phyloP scores from a whole-genome alignment of 768 basidiomycete species.

The Gelatoporia subvermispora region DNA sequence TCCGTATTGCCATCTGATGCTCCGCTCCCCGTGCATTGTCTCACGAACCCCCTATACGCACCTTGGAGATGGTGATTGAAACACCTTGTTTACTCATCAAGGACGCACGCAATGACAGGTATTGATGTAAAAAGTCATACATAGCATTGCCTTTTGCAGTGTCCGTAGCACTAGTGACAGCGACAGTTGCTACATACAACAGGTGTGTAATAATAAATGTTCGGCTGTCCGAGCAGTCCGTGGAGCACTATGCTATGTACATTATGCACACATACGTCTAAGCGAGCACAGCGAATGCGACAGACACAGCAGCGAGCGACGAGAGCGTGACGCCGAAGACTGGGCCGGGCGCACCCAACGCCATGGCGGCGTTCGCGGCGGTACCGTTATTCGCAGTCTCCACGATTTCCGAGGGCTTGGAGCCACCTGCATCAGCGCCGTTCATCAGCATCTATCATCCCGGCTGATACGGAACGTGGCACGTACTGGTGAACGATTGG shows the following conservation, averaged over 20 bases:
- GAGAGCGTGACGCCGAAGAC: slow-evolving; percentile 8
- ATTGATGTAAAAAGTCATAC: no score
- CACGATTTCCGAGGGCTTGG: slow-evolving; percentile 20
- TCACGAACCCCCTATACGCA: no score
- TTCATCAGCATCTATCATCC: background rate
- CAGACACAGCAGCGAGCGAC: slow-evolving; percentile 13
- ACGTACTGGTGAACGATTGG: slow-evolving; percentile 26
- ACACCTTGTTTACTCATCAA: no score
- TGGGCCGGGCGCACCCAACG: slow-evolving; percentile 5
- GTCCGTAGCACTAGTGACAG: no score
- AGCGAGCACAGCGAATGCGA: slow-evolving; percentile 18
- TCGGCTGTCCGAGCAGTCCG: background rate
- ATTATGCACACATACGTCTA: no score
- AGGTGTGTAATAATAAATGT: background rate
- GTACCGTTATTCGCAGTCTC: slow-evolving; percentile 19
- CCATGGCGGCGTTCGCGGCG: slow-evolving; percentile 6
- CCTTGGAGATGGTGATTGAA: no score
- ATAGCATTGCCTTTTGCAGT: no score
- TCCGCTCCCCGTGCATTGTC: no score
- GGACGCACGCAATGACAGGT: no score
- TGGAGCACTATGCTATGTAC: no score
- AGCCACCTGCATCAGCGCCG: slow-evolving; percentile 19
- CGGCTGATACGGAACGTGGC: background rate
- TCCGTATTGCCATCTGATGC: no score
- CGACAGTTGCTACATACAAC: background rate